A percentile compares a stretch with the other conserved stretches of the same genome.
phyloP scores from a whole-genome alignment of 1,284 basidiomycete species.

The Fomitopsis pinicola region DNA sequence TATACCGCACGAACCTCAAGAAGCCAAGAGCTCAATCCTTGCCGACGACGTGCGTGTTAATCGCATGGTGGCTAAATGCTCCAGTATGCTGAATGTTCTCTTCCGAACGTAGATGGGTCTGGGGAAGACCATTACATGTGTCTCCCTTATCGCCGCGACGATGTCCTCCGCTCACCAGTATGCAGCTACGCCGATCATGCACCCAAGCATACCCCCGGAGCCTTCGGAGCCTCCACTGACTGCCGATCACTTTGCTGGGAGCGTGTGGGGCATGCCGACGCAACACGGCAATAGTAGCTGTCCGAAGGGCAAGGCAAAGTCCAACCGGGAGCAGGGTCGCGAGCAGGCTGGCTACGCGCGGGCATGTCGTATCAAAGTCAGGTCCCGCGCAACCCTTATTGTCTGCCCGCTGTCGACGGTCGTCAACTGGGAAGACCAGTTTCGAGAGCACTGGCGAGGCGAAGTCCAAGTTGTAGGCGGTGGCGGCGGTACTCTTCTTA shows the following conservation, averaged over 20 bases:
- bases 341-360: slow-evolving; percentile 65
- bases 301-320: slow-evolving; percentile 60
- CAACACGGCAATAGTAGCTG: slow-evolving; percentile 25
- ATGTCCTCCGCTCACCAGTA: slow-evolving; percentile 69
- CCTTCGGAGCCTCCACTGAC: slow-evolving; percentile 37
- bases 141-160: slow-evolving; percentile 90
- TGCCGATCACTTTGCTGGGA: slow-evolving; percentile 68
- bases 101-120: slow-evolving; percentile 79
- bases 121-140: slow-evolving; percentile 94
- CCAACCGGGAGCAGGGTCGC: slow-evolving; percentile 59
- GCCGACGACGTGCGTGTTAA: slow-evolving; percentile 80
- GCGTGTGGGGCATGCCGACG: slow-evolving; percentile 81
- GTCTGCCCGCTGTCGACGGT: slow-evolving; percentile 97
- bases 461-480: slow-evolving; percentile 80
- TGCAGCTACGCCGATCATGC: slow-evolving; percentile 50
- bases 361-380: slow-evolving; percentile 68
- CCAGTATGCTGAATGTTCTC: not conserved
- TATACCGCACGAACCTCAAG: slow-evolving; percentile 58
- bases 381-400: slow-evolving; percentile 91
- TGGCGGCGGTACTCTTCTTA: slow-evolving; percentile 45
- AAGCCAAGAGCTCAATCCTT: slow-evolving; percentile 88
- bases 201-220: slow-evolving; percentile 36
- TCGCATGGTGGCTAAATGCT: slow-evolving; percentile 5
- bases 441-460: slow-evolving; percentile 92
- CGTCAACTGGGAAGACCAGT: slow-evolving; percentile 98